phyloP scores from a whole-genome alignment of 306 rosid genomes.

The Mimosa pudica region DNA sequence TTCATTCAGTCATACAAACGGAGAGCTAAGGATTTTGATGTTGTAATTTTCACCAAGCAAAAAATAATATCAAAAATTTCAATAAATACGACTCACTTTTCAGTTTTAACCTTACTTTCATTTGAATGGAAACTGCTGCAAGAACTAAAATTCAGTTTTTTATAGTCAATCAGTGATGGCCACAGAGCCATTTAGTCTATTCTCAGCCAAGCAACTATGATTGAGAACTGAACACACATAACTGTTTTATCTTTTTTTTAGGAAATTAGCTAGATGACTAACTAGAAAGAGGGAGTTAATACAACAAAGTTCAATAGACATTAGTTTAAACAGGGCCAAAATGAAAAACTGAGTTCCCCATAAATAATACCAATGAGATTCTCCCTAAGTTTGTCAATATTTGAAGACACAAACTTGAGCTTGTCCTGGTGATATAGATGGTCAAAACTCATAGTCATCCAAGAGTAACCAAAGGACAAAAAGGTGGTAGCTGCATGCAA shows the following conservation, averaged over 20 bases:
- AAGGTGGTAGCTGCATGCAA: neutral
- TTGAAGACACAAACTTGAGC: neutral
- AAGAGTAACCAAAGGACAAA: neutral
- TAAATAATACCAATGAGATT: neutral
- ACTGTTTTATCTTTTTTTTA: neutral
- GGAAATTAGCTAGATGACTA: constrained; percentile 5
- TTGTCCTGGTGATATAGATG: neutral
- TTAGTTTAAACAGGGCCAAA: neutral
- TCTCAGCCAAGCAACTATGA: neutral
- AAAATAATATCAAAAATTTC: neutral
- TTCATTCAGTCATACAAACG: neutral
- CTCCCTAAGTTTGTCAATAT: neutral
- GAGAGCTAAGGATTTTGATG: neutral
- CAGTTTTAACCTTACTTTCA: neutral
- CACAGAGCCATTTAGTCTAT: neutral
- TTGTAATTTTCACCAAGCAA: neutral
- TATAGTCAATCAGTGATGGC: neutral
- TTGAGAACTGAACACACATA: neutral
- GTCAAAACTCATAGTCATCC: neutral
- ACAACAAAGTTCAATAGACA: neutral
- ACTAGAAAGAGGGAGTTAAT: neutral
- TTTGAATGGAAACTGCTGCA: neutral
- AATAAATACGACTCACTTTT: neutral
- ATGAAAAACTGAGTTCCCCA: neutral
- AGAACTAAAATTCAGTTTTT: neutral